phyloP scores from a whole-genome alignment of 441 rosid species.

The Daphne laureola region DNA sequence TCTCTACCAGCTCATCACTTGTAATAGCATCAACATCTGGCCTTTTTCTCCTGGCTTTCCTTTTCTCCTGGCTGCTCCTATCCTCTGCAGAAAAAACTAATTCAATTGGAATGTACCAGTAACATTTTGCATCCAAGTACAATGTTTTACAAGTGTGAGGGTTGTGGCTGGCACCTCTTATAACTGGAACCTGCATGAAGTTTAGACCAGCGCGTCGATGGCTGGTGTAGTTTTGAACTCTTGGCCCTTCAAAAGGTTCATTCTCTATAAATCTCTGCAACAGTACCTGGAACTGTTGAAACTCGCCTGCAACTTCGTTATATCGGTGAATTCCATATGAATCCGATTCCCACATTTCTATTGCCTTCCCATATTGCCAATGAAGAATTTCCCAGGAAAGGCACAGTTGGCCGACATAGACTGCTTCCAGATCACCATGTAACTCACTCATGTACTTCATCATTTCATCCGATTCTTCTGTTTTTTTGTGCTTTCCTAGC shows the following conservation, averaged over 20 bases:
- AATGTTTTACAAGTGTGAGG: background rate
- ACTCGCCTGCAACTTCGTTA: constrained; percentile 78
- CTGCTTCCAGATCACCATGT: constrained; percentile 55
- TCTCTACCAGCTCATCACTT: constrained; percentile 54
- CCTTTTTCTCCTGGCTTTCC: constrained; percentile 29
- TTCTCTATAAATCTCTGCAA: constrained; percentile 77
- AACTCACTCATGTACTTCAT: constrained; percentile 44
- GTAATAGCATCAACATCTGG: constrained; percentile 32
- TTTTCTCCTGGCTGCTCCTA: constrained; percentile 29
- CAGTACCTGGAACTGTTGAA: constrained; percentile 76
- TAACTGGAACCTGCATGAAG: constrained; percentile 76
- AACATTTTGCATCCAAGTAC: background rate
- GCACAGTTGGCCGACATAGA: constrained; percentile 83
- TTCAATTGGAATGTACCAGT: background rate
- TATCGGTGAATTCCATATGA: constrained; percentile 32
- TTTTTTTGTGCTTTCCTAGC: constrained; percentile 36
- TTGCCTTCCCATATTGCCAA: constrained; percentile 73
- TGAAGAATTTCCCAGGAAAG: constrained; percentile 87
- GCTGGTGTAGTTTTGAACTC: constrained; percentile 56
- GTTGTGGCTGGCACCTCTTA: constrained; percentile 40
- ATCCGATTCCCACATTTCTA: constrained; percentile 61
- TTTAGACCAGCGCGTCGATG: constrained; percentile 54
- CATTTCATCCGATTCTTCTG: constrained; percentile 35
- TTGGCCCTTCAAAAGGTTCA: constrained; percentile 64
- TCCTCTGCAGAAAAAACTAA: constrained; percentile 41